phyloP scores from a whole-genome alignment of 805 yeast species.

The Hanseniaspora vineae region DNA sequence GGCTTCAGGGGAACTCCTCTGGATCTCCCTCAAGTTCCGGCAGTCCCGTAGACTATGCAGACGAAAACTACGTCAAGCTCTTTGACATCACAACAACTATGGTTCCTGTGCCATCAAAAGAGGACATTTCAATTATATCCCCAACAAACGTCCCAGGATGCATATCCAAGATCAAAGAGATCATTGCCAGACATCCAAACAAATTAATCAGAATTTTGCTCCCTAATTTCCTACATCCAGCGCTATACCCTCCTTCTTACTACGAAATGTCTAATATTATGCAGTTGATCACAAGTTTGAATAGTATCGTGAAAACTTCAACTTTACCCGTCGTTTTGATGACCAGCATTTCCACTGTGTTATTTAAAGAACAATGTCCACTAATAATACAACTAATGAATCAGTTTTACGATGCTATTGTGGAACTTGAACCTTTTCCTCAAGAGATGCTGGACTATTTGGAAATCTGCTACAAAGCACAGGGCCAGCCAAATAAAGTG shows the following conservation, averaged over 20 bases:
- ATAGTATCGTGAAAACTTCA: constrained; percentile 37
- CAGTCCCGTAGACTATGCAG: constrained; percentile 18
- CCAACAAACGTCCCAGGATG: constrained; percentile 17
- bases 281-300: constrained; percentile 49
- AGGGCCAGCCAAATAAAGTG: constrained; percentile 55
- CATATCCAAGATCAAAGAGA: constrained; percentile 30
- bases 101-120: constrained; percentile 48
- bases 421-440: constrained; percentile 71
- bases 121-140: constrained; percentile 49
- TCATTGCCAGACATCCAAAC: constrained; percentile 29
- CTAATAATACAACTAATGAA: constrained; percentile 42
- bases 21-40: constrained; percentile 12
- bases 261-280: constrained; percentile 36
- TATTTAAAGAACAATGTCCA: constrained; percentile 36
- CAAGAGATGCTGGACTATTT: constrained; percentile 55
- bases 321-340: constrained; percentile 35
- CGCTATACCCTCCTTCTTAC: constrained; percentile 43
- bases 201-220: constrained; percentile 51
- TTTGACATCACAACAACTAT: constrained; percentile 69
- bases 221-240: constrained; percentile 75
- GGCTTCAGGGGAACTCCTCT: constrained; percentile 28
- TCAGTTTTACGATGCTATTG: constrained; percentile 47
- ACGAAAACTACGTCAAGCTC: constrained; percentile 46
- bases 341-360: constrained; percentile 47
- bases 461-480: constrained; percentile 49